Conservation (phyloP, 805 yeast genomes). For the Candida takata region DNA sequence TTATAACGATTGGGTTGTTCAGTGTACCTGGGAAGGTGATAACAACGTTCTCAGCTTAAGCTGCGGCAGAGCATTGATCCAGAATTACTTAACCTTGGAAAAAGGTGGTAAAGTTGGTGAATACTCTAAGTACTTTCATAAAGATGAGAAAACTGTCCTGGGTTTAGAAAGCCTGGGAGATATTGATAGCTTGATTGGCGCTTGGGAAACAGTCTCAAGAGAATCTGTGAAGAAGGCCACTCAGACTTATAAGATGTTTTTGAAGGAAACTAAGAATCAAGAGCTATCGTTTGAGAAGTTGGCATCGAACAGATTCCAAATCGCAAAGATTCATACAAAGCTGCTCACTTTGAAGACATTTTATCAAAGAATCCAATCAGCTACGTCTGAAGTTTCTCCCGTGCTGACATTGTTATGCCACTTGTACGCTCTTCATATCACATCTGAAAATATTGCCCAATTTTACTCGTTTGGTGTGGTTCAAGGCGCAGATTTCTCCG, state of each 20-base stretch:
- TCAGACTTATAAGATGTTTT: slow-evolving; percentile 7
- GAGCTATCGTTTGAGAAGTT: slow-evolving; percentile 21
- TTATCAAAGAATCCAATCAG: slow-evolving; percentile 17
- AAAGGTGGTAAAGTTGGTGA: slow-evolving; percentile 25
- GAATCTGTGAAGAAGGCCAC: slow-evolving; percentile 15
- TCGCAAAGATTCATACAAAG: slow-evolving; percentile 32
- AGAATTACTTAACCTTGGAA: slow-evolving; percentile 29
- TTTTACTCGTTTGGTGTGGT: slow-evolving; percentile 46
- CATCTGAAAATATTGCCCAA: slow-evolving; percentile 58
- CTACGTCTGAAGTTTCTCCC: slow-evolving; percentile 28
- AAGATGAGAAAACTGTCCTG: slow-evolving; percentile 3
- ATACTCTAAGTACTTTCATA: slow-evolving; percentile 25
- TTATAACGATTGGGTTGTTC: slow-evolving; percentile 87
- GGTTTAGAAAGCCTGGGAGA: slow-evolving; percentile 17
- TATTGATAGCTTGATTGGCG: slow-evolving; percentile 11
- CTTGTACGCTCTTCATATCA: slow-evolving; percentile 54
- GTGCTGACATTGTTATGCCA: slow-evolving; percentile 48
- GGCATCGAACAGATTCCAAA: slow-evolving; percentile 21
- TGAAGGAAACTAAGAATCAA: slow-evolving; percentile 6
- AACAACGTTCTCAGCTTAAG: slow-evolving; percentile 78
- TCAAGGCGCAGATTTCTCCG: slow-evolving; percentile 34
- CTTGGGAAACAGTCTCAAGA: slow-evolving; percentile 28
- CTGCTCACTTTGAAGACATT: slow-evolving; percentile 29
- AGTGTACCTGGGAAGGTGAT: slow-evolving; percentile 98
- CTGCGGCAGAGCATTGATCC: slow-evolving; percentile 63